Conservation (phyloP, 177 flowering plant species). For the Vitis hybrid region DNA sequence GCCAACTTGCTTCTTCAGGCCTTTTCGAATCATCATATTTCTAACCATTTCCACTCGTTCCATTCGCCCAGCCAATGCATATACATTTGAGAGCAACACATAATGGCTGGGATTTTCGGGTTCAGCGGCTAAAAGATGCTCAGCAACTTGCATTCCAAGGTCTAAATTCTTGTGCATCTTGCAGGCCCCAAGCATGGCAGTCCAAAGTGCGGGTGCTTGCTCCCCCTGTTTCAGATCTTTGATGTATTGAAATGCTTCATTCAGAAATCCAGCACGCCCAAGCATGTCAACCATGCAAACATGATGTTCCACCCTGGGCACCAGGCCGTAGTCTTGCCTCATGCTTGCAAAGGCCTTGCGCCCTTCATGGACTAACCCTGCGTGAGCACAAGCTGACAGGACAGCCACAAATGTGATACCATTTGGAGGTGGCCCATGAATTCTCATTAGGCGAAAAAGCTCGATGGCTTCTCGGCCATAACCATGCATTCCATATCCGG, state of each 20-base stretch:
- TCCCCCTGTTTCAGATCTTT: constrained; percentile 20
- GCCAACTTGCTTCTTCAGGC: constrained; percentile 61
- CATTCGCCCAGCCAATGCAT: constrained; percentile 65
- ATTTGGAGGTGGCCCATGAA: constrained; percentile 45
- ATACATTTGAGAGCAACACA: constrained; percentile 70
- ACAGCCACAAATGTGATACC: constrained; percentile 62
- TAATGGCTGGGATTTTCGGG: constrained; percentile 73
- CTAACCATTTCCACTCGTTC: constrained; percentile 62
- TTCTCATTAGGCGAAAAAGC: constrained; percentile 49
- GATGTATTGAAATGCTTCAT: constrained; percentile 51
- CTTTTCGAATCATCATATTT: constrained; percentile 43
- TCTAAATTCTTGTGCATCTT: constrained; percentile 69
- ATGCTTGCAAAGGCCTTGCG: constrained; percentile 36
- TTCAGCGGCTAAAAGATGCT: constrained; percentile 50
- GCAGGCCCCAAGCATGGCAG: constrained; percentile 82
- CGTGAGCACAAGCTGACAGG: constrained; percentile 75
- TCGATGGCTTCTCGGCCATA: constrained; percentile 51
- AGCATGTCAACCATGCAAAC: constrained; percentile 80
- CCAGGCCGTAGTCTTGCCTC: constrained; percentile 37
- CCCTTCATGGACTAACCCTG: constrained; percentile 66
- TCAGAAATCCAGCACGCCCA: constrained; percentile 65
- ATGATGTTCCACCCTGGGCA: constrained; percentile 65
- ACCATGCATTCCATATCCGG: constrained; percentile 75
- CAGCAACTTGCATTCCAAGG: constrained; percentile 62
- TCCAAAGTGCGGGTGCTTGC: constrained; percentile 66